A percentile compares a stretch with the other conserved stretches of the same genome.
Evolutionary conservation across 2,329 filamentous ascomycete genomes (phyloP).

Genomic region (Beauveria pseudobassiana): DNA sequence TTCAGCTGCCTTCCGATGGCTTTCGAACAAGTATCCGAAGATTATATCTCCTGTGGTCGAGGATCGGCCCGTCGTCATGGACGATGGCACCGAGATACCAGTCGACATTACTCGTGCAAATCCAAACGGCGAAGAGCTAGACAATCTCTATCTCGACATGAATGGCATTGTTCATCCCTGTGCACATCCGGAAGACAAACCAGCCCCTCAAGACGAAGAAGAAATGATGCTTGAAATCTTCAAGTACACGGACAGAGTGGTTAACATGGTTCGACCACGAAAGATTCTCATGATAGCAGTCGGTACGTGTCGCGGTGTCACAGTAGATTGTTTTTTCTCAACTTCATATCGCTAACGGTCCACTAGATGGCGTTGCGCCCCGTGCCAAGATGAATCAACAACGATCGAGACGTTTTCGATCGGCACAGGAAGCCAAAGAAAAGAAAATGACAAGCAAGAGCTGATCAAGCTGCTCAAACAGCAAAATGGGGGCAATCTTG

Average conservation of each 20-base stretch:
- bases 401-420: constrained; percentile 87
- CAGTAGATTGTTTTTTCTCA: background rate
- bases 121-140: constrained; percentile 94
- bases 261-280: constrained; percentile 95
- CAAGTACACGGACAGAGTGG: constrained; percentile 95
- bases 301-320: constrained; percentile 44
- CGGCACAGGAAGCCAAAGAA: constrained; percentile 88
- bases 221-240: constrained; percentile 99
- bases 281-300: constrained; percentile 97
- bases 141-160: constrained; percentile 98
- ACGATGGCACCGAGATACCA: constrained; percentile 74
- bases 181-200: constrained; percentile 90
- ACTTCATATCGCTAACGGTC: constrained; percentile 19
- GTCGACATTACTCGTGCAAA: constrained; percentile 80
- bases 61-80: constrained; percentile 69
- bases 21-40: constrained; percentile 95
- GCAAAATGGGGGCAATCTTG: constrained; percentile 59
- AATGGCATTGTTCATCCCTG: constrained; percentile 99
- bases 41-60: constrained; percentile 90
- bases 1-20: constrained; percentile 91
- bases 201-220: constrained; percentile 86
- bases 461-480: constrained; percentile 77
- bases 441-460: constrained; percentile 84
- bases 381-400: constrained; percentile 99
- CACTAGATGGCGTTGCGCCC: constrained; percentile 82